Conservation (phyloP, 768 basidiomycete species). For the Russula sp. region DNA sequence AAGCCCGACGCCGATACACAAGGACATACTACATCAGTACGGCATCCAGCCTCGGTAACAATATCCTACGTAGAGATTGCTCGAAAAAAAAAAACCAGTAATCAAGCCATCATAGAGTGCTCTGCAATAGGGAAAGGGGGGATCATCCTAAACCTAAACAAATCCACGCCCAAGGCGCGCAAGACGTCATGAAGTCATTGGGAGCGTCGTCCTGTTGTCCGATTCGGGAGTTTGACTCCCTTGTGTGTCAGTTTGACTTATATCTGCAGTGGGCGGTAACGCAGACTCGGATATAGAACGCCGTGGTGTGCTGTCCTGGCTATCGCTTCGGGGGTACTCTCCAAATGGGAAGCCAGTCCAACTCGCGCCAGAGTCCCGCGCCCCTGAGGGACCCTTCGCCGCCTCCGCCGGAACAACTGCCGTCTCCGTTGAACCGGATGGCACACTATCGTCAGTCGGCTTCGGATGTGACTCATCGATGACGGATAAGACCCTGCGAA, state of each 20-base stretch:
- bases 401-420: background rate
- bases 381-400: slow-evolving; percentile 5
- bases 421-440: background rate
- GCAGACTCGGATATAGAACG: slow-evolving; percentile 31
- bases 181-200: slow-evolving; percentile 23
- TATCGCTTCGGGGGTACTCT: slow-evolving; percentile 30
- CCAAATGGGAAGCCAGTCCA: slow-evolving; percentile 39
- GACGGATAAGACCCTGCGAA: slow-evolving; percentile 62
- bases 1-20: slow-evolving; percentile 61
- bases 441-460: background rate
- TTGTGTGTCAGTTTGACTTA: slow-evolving; percentile 21
- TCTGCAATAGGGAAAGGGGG: background rate
- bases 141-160: background rate
- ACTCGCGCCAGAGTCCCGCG: slow-evolving; percentile 28
- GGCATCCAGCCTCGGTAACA: slow-evolving; percentile 38
- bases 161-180: background rate
- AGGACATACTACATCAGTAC: slow-evolving; percentile 54
- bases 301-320: slow-evolving; percentile 41
- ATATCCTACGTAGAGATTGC: slow-evolving; percentile 11
- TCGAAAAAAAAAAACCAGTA: background rate
- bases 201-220: slow-evolving; percentile 27
- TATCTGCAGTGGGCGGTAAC: slow-evolving; percentile 21
- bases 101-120: slow-evolving; percentile 2
- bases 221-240: slow-evolving; percentile 29
- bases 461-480: slow-evolving; percentile 52